These are phyloP conservation scores for Fusarium acutatum DNA, from an alignment of 2,329 filamentous ascomycete genomes.

Conservation along the genomic window DNA sequence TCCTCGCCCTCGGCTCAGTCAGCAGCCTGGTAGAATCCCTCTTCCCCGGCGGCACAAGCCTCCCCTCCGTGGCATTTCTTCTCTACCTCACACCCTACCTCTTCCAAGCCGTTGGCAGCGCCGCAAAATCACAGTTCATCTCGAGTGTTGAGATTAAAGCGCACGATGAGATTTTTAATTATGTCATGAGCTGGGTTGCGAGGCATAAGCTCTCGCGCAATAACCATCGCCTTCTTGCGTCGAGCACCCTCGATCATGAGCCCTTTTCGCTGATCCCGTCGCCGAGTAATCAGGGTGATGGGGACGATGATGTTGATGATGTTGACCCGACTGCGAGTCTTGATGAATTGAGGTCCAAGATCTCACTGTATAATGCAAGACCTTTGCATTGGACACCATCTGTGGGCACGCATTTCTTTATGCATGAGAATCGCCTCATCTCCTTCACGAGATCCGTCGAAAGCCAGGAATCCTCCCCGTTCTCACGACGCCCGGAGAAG, in stretches of 20 bases:
- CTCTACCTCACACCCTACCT: constrained; percentile 4
- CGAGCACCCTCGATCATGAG: constrained; percentile 1
- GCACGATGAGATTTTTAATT: constrained; percentile 21
- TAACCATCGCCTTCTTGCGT: constrained; percentile 21
- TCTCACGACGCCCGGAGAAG: neutral
- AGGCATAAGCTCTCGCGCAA: constrained; percentile 13
- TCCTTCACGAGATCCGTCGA: constrained; percentile 12
- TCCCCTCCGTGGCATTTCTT: neutral
- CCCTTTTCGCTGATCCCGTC: neutral
- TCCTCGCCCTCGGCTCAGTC: neutral
- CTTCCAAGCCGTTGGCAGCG: neutral
- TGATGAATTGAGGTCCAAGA: constrained; percentile 13
- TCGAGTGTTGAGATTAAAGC: constrained; percentile 20
- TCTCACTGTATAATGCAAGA: constrained; percentile 12
- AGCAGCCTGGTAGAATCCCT: neutral
- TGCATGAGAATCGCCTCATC: constrained; percentile 7
- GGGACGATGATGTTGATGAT: neutral
- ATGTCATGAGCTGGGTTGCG: constrained; percentile 27
- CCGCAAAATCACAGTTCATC: constrained; percentile 3
- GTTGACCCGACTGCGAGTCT: neutral
- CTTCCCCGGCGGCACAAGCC: neutral
- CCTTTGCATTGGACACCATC: constrained; percentile 23
- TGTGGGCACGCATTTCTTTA: constrained; percentile 24
- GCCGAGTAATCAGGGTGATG: neutral
- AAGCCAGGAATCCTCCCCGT: neutral